Conservation (phyloP, 2,329 filamentous ascomycete genomes). For the Aureobasidium sp. region DNA sequence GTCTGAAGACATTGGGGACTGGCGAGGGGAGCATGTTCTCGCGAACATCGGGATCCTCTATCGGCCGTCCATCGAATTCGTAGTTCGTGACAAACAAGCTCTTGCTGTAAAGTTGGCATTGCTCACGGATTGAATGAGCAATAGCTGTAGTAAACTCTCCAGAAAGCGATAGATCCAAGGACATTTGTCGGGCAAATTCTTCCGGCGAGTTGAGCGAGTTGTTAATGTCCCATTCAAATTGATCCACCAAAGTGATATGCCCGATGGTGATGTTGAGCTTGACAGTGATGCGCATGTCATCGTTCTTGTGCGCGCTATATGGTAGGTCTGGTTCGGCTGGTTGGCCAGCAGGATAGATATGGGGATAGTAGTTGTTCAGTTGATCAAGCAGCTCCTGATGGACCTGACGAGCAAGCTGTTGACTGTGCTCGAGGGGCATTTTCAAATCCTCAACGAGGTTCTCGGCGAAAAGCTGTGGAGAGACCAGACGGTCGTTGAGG, state of each 20-base stretch:
- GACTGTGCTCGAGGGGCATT: constrained; percentile 61
- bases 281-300: constrained; percentile 94
- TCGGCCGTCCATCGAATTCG: constrained; percentile 85
- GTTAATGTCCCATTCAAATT: constrained; percentile 99
- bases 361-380: constrained; percentile 86
- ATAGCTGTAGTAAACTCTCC: constrained; percentile 97
- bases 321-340: constrained; percentile 82
- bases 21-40: constrained; percentile 81
- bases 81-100: constrained; percentile 90
- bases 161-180: constrained; percentile 78
- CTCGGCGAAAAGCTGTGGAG: constrained; percentile 74
- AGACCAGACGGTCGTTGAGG: constrained; percentile 78
- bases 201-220: constrained; percentile 90
- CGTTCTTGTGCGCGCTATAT: constrained; percentile 93
- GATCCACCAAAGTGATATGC: constrained; percentile 85
- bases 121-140: constrained; percentile 94
- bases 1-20: constrained; percentile 73
- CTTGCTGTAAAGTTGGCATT: constrained; percentile 87
- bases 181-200: constrained; percentile 86
- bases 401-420: constrained; percentile 66
- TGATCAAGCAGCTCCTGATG: constrained; percentile 85
- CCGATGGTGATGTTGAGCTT: constrained; percentile 98
- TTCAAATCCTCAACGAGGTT: constrained; percentile 81
- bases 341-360: constrained; percentile 83
- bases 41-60: constrained; percentile 86